A percentile compares a stretch with the other conserved stretches of the same genome.
Evolutionary conservation across 495 filamentous ascomycete genomes (phyloP).

Genomic region (Penicillium soppii): DNA sequence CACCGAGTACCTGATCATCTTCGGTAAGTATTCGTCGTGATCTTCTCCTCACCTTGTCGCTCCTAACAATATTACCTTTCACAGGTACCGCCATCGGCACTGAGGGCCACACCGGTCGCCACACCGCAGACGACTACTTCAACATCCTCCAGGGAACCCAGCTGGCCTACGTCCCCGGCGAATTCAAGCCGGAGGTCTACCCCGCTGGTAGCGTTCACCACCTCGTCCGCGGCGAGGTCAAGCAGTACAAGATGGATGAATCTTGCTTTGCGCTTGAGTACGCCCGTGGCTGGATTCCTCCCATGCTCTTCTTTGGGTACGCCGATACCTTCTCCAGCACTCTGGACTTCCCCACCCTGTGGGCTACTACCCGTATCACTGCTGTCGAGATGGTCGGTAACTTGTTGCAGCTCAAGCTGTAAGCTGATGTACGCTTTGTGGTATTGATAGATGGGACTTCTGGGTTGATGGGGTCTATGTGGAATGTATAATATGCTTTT

Average conservation of each 20-base stretch:
- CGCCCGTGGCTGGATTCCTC: conserved; percentile 86
- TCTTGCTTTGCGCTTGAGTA: conserved; percentile 86
- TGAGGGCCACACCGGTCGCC: conserved; percentile 81
- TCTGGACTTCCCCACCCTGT: conserved; percentile 75
- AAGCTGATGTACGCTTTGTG: conserved; percentile 14
- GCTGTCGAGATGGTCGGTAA: conserved; percentile 72
- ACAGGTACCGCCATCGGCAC: conserved; percentile 78
- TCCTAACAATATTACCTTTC: conserved; percentile 5
- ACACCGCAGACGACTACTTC: conserved; percentile 92
- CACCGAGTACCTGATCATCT: conserved; percentile 81
- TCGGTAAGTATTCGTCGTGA: conserved; percentile 44
- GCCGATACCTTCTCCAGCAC: conserved; percentile 75
- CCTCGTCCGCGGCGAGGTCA: conserved; percentile 69
- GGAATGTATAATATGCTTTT: not conserved
- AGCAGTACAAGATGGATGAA: conserved; percentile 82
- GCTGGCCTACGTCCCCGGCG: conserved; percentile 67
- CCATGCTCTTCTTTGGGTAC: conserved; percentile 85
- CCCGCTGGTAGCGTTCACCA: conserved; percentile 74
- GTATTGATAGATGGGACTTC: not conserved
- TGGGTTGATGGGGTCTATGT: not conserved
- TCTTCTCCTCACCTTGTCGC: not conserved
- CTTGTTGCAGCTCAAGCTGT: conserved; percentile 70
- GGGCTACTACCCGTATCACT: conserved; percentile 70
- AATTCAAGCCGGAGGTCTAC: conserved; percentile 72
- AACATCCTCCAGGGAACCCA: conserved; percentile 78